Percentiles rank a stretch among this genome's conserved stretches.
These are phyloP conservation scores for Pugionium cornutum DNA, from an alignment of 345 rosid genomes.

Conservation along the genomic window DNA sequence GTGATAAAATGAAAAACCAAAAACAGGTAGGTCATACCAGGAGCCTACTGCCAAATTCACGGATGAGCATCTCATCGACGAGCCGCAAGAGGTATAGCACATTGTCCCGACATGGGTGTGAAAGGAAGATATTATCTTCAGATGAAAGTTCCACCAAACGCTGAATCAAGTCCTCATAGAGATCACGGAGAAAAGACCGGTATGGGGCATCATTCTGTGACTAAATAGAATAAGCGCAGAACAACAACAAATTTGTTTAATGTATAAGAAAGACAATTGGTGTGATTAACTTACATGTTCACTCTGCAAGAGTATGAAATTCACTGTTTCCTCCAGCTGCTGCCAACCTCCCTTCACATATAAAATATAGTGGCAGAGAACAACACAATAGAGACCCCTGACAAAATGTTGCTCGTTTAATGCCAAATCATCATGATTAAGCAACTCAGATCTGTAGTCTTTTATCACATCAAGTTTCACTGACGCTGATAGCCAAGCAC, in stretches of 20 bases:
- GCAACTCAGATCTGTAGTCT: slow-evolving; percentile 51
- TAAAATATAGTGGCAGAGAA: slow-evolving; percentile 77
- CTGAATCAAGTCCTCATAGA: slow-evolving; percentile 68
- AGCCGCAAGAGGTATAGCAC: slow-evolving; percentile 72
- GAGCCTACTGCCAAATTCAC: slow-evolving; percentile 70
- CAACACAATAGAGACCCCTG: slow-evolving; percentile 70
- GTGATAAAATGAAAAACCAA: slow-evolving; percentile 8
- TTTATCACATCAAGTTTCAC: slow-evolving; percentile 69
- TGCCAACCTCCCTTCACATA: slow-evolving; percentile 98
- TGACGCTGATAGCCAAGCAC: slow-evolving; percentile 78
- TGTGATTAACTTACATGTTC: slow-evolving; percentile 59
- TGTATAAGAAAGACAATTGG: slow-evolving; percentile 3
- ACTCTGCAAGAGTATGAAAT: slow-evolving; percentile 66
- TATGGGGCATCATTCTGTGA: slow-evolving; percentile 61
- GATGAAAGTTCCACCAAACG: slow-evolving; percentile 70
- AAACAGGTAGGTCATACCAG: slow-evolving; percentile 53
- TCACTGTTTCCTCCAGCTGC: slow-evolving; percentile 82
- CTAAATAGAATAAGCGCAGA: slow-evolving; percentile 29
- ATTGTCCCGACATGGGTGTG: slow-evolving; percentile 95
- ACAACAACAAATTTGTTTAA: slow-evolving; percentile 18
- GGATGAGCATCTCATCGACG: slow-evolving; percentile 85
- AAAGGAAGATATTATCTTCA: slow-evolving; percentile 80
- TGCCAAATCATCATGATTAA: slow-evolving; percentile 45
- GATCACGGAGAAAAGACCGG: slow-evolving; percentile 68
- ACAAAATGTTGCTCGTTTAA: slow-evolving; percentile 61